Evolutionary conservation across 176 grass and related monocot genomes (phyloP).

Genomic region (Aegilops speltoides): DNA sequence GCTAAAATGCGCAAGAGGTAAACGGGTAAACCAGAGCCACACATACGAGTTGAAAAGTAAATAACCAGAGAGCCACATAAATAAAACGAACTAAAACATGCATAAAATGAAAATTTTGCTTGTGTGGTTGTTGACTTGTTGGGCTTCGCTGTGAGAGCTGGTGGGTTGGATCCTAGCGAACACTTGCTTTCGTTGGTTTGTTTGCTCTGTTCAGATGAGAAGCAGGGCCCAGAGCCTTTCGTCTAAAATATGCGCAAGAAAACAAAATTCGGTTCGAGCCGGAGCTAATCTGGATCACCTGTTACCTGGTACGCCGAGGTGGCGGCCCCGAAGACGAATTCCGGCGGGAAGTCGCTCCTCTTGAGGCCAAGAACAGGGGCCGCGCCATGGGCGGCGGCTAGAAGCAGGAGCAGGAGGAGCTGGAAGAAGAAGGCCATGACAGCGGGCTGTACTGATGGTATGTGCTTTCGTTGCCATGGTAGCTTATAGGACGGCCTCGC

Average conservation of each 20-base stretch:
- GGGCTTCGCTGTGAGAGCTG: not conserved
- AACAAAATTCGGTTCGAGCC: not conserved
- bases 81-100: not conserved
- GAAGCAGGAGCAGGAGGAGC: too few relatives aligned
- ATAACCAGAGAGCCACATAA: not conserved
- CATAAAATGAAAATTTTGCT: not conserved
- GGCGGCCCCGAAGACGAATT: conserved; percentile 14
- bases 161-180: not conserved
- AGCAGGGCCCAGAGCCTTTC: not conserved
- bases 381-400: too few relatives aligned
- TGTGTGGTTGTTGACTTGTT: not conserved
- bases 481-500: too few relatives aligned
- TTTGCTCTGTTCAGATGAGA: not conserved
- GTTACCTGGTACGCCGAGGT: conserved; percentile 8
- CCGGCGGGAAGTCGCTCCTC: not conserved
- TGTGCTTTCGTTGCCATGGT: too few relatives aligned
- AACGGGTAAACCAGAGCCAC: not conserved
- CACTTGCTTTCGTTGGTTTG: not conserved
- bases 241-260: not conserved
- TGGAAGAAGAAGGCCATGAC: too few relatives aligned
- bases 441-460: too few relatives aligned
- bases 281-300: not conserved
- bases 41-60: not conserved
- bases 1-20: not conserved
- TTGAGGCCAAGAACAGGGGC: not conserved